Evolutionary conservation across 345 rosid species (phyloP).

Genomic region (Barbarea vulgaris): DNA sequence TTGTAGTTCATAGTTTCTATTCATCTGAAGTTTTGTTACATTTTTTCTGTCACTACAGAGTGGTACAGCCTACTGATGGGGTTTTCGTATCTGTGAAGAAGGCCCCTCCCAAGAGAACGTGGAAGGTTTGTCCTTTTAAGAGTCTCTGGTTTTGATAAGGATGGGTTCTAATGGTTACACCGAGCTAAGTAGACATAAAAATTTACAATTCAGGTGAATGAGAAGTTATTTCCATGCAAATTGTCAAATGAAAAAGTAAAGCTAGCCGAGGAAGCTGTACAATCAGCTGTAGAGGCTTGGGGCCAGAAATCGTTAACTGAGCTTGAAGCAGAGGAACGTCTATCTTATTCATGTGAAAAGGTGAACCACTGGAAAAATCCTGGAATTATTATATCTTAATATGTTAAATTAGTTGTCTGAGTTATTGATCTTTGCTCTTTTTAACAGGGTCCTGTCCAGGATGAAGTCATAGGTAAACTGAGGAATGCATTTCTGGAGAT

Average conservation of each 20-base stretch:
- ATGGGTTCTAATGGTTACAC: conserved; percentile 24
- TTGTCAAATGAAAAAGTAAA: conserved; percentile 64
- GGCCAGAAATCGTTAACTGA: conserved; percentile 84
- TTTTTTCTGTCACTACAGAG: conserved; percentile 53
- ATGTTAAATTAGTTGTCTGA: conserved; percentile 2
- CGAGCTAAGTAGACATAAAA: conserved; percentile 16
- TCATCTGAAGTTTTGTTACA: conserved; percentile 15
- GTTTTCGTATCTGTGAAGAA: conserved; percentile 85
- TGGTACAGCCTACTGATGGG: conserved; percentile 77
- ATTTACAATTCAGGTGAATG: conserved; percentile 62
- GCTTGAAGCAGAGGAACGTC: conserved; percentile 94
- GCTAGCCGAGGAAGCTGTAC: conserved; percentile 87
- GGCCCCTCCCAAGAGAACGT: conserved; percentile 75
- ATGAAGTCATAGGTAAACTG: conserved; percentile 83
- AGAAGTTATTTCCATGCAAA: conserved; percentile 83
- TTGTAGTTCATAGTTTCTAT: conserved; percentile 7
- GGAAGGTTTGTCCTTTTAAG: conserved; percentile 68
- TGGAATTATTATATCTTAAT: conserved; percentile 1
- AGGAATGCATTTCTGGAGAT: conserved; percentile 76
- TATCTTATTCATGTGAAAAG: conserved; percentile 97
- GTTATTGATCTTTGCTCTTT: background rate
- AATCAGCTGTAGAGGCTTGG: conserved; percentile 76
- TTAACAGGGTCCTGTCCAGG: conserved; percentile 83
- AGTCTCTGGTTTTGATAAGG: conserved; percentile 20
- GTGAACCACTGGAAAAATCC: conserved; percentile 42